Base-by-base conservation (phyloP, 2,329 filamentous ascomycete genomes). In the Polytolypa hystricis region DNA sequence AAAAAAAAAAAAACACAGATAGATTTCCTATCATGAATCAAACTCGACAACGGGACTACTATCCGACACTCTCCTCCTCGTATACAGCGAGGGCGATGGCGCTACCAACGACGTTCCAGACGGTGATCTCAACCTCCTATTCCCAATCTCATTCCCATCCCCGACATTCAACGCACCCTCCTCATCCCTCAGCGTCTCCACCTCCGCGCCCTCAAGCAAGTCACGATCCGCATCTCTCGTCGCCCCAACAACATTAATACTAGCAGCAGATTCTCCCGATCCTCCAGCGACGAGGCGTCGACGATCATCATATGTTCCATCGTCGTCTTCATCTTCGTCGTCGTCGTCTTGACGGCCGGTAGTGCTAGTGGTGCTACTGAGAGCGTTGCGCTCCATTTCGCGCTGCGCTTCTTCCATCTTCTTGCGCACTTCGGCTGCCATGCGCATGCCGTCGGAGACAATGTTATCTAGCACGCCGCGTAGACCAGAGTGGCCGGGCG, bases 391-490 rank as follows among this genome's bases (percentile, higher is more conserved):
- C 60, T 95, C 89, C 46, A 95, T 65, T 54, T 96, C 89, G 48
- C 78, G 79, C 60, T 95, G 87, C 3, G 89, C 89, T 56, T 98
- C 91, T 44, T 98, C 89, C 81, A 96, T 94, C 30, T 87, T 73
- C 50, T 87, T 77, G 47, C 83, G 73, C 35, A 98, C 89, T 58
- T 98, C 91, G 1, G 81, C 84, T 0, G 91, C 91, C 40, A 96
- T 89, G 21, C 89, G 80, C 79, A 96, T 95, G 28, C 91, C 91
- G 55, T 98, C 91, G 2, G 83, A 93, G 45, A 96, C 91, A 50
- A 98, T 96, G 50, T 93, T 94, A 64, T 98, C 91, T 26, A 98
- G 68, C 41, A 98, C 91, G 14, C 91, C 91, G 28, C 91, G 74
- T 1, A 98, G 71, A 15, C 91, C 85, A 46, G 87, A 81, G 12